Base-by-base conservation (phyloP, 164 flowering plant genomes). In the Aristolochia californica region DNA sequence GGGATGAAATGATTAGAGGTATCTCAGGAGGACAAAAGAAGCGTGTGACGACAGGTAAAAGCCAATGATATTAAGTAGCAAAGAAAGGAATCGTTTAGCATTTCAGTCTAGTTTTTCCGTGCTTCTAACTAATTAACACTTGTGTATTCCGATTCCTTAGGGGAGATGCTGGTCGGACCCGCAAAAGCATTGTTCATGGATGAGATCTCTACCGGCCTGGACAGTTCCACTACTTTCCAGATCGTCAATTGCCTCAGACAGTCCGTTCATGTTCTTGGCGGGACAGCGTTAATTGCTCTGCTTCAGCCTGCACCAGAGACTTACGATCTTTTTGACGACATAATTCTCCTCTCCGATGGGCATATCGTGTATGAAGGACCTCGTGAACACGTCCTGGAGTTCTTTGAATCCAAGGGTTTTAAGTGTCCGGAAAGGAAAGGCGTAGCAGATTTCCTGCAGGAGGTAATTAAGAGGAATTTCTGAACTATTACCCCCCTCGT, bases 251-350 rank as follows among this genome's bases (percentile, higher is more conserved):
- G 80, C 16, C 51, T 88, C 0, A 67, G 66, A 67, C 84, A 88
- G 50, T 49, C 60, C 4, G 67, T 80, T 43, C 93, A 83, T 66
- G 71, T 83, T 49, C 71, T 83, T 18, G 57, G 77, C 20, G 83
- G 79, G 52, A 85, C 90, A 4, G 82, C 84, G 8, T 24, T 88
- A 34, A 82, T 88, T 43, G 83, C 96, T 21, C 87, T 88, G 43
- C 80, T 88, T 27, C 96, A 85, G 71, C 96, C 96, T 9, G 85
- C 96, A 14, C 96, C 90, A 0, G 96, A 88, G 73, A 83, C 87
- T 26, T 87, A 75, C 26, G 67, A 83, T 40, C 82, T 87, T 20
- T 87, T 87, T 25, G 89, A 85, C 63, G 96, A 85, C 66, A 79
- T 88, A 45, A 69, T 88, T 40, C 85, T 88, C 38, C 60, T 88